phyloP scores from a whole-genome alignment of 768 basidiomycete species.

The Sarcodon aspratus region DNA sequence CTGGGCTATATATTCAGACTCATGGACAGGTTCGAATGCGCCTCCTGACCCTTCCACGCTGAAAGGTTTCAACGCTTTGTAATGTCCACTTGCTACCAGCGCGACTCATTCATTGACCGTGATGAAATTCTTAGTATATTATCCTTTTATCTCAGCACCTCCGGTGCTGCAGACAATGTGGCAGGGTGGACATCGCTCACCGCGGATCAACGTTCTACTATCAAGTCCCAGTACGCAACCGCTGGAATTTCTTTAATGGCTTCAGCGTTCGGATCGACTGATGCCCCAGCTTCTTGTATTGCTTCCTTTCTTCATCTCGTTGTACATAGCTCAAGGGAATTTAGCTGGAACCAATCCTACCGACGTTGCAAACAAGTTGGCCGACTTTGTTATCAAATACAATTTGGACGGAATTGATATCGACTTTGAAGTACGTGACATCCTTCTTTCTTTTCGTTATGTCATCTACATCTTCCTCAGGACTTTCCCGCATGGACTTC shows the following conservation, averaged over 20 bases:
- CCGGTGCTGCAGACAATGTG: slow-evolving; percentile 51
- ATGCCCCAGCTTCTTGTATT: slow-evolving; percentile 23
- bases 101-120: neutral
- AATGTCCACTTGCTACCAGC: slow-evolving; percentile 10
- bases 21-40: slow-evolving; percentile 30
- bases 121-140: slow-evolving; percentile 19
- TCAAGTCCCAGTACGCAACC: slow-evolving; percentile 41
- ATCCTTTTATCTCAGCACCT: slow-evolving; percentile 38
- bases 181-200: slow-evolving; percentile 40
- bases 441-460: neutral
- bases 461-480: slow-evolving; percentile 16
- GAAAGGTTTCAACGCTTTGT: slow-evolving; percentile 51
- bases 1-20: slow-evolving; percentile 33
- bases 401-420: slow-evolving; percentile 42
- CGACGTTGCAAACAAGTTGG: slow-evolving; percentile 28
- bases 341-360: slow-evolving; percentile 26
- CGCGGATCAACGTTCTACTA: slow-evolving; percentile 29
- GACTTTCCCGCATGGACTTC: slow-evolving; percentile 51
- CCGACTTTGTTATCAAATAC: slow-evolving; percentile 33
- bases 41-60: slow-evolving; percentile 37
- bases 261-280: slow-evolving; percentile 48
- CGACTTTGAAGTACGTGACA: slow-evolving; percentile 31
- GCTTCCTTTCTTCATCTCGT: no score
- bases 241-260: slow-evolving; percentile 55
- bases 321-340: no score